phyloP scores from a whole-genome alignment of 768 basidiomycete species.

The Dentipellis fragilis region DNA sequence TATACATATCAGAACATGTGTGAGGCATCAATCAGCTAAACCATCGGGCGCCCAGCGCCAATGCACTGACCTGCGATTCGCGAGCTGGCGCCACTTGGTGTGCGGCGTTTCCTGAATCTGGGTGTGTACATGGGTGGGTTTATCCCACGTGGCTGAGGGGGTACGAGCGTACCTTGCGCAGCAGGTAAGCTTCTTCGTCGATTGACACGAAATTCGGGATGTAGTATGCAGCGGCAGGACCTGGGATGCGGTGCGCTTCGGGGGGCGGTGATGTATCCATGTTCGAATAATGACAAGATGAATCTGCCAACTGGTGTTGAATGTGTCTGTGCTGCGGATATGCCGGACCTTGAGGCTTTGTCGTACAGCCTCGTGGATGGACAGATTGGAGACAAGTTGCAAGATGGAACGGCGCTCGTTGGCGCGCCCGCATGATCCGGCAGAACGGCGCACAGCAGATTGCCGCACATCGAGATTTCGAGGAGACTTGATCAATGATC shows the following conservation, averaged over 20 bases:
- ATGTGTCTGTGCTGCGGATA: no score
- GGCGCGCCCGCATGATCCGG: no score
- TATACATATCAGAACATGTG: neutral
- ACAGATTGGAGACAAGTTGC: no score
- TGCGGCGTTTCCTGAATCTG: slow-evolving; percentile 75
- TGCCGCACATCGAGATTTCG: no score
- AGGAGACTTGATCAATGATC: no score
- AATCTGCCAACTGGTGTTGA: no score
- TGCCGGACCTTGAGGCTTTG: no score
- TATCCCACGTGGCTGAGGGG: slow-evolving; percentile 1
- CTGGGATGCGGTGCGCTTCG: slow-evolving; percentile 14
- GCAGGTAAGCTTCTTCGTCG: slow-evolving; percentile 69
- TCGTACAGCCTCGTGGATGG: no score
- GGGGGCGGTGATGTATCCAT: no score
- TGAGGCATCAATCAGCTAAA: neutral
- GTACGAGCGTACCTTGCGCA: slow-evolving; percentile 50
- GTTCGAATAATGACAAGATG: no score
- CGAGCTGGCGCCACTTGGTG: slow-evolving; percentile 70
- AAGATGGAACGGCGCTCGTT: no score
- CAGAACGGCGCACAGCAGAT: no score
- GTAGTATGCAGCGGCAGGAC: slow-evolving; percentile 44
- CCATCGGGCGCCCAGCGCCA: neutral
- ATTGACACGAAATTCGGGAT: slow-evolving; percentile 65
- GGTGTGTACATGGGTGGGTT: neutral
- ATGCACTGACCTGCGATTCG: slow-evolving; percentile 52